Evolutionary conservation across 2,329 filamentous ascomycete genomes (phyloP).

Genomic region (Mycocentrospora acerina): DNA sequence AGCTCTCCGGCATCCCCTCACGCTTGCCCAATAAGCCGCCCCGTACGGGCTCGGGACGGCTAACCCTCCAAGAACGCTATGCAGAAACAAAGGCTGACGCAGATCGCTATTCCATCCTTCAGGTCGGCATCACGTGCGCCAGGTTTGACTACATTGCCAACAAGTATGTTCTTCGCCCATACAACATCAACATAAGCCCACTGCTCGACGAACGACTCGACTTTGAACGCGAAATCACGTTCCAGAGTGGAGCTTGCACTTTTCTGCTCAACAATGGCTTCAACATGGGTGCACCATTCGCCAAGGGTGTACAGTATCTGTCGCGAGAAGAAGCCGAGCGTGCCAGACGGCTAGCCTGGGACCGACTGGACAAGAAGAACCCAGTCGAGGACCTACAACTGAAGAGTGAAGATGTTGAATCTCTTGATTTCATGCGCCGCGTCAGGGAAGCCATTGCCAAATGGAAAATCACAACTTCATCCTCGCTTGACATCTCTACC

Average conservation of each 20-base stretch:
- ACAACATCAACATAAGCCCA: constrained; percentile 65
- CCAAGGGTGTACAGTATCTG: constrained; percentile 61
- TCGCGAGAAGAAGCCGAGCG: constrained; percentile 59
- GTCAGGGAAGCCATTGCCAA: constrained; percentile 49
- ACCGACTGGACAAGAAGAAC: constrained; percentile 44
- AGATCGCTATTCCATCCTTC: constrained; percentile 64
- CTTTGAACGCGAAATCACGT: constrained; percentile 61
- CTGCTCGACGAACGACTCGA: constrained; percentile 56
- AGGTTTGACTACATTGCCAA: constrained; percentile 52
- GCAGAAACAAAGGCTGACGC: constrained; percentile 61
- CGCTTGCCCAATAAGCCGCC: constrained; percentile 42
- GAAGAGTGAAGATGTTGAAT: constrained; percentile 54
- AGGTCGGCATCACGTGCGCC: constrained; percentile 68
- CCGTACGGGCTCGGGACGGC: constrained; percentile 38
- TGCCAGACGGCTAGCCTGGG: constrained; percentile 49
- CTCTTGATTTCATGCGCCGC: constrained; percentile 53
- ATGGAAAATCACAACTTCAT: constrained; percentile 43
- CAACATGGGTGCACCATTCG: constrained; percentile 58
- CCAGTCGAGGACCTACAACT: constrained; percentile 49
- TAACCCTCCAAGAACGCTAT: constrained; percentile 62
- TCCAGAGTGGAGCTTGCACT: constrained; percentile 61
- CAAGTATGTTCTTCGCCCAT: constrained; percentile 61
- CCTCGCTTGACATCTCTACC: constrained; percentile 31
- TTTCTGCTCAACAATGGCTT: constrained; percentile 63
- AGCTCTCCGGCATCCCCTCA: constrained; percentile 63